A percentile compares a stretch with the other conserved stretches of the same genome.
Evolutionary conservation across 768 basidiomycete species (phyloP).

Genomic region (Rhizopogon rudus): DNA sequence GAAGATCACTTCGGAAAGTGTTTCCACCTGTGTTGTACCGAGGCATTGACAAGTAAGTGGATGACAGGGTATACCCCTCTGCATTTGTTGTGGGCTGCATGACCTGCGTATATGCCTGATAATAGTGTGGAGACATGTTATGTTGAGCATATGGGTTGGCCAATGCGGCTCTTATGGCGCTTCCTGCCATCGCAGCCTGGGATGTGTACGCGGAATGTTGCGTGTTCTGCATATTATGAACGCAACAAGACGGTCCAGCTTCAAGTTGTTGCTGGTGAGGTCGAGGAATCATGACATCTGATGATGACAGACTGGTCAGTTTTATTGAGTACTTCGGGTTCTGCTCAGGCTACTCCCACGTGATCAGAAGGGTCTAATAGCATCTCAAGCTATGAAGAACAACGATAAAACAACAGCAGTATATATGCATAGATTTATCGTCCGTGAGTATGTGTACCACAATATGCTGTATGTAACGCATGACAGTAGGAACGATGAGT

Average conservation of each 20-base stretch:
- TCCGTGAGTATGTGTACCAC: constrained; percentile 2
- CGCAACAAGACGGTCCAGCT: not conserved
- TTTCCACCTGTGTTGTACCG: not conserved
- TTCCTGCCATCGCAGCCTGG: constrained; percentile 5
- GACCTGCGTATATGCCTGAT: constrained; percentile 46
- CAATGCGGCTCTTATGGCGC: constrained; percentile 19
- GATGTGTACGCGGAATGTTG: not conserved
- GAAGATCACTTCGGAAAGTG: not conserved
- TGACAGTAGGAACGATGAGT: not conserved
- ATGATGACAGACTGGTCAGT: too few relatives aligned
- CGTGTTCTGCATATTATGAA: not conserved
- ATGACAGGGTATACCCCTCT: constrained; percentile 35
- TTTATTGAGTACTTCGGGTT: not conserved
- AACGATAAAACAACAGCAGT: not conserved
- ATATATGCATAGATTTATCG: constrained; percentile 3
- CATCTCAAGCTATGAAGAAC: not conserved
- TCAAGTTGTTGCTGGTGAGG: not conserved
- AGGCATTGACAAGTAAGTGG: constrained; percentile 27
- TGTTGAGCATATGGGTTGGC: constrained; percentile 23
- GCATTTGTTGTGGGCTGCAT: constrained; percentile 19
- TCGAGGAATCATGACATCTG: not conserved
- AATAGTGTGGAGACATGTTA: constrained; percentile 46
- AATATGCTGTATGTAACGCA: constrained; percentile 2
- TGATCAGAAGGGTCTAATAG: not conserved
- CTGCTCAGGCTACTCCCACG: not conserved